phyloP scores from a whole-genome alignment of 139 green algal genomes.

The Micromonas pusilla region DNA sequence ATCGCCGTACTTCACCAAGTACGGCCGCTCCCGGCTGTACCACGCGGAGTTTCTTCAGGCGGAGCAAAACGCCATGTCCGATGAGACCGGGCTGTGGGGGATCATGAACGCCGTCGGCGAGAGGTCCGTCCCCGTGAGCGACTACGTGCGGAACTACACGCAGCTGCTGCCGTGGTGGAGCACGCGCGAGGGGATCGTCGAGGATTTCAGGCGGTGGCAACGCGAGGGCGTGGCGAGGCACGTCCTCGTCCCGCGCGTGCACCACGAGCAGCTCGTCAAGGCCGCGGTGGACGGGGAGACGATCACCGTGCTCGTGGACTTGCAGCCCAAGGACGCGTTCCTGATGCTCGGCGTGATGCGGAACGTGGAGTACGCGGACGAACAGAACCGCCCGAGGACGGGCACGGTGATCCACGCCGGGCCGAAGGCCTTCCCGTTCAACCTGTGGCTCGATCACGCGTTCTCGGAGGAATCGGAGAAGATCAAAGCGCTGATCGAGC shows the following conservation, averaged over 20 bases:
- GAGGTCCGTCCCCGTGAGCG: neutral
- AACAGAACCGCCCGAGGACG: neutral
- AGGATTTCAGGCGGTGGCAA: neutral
- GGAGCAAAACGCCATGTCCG: neutral
- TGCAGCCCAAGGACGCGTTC: neutral
- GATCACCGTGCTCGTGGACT: slow-evolving; percentile 2
- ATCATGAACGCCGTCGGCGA: neutral
- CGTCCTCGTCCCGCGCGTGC: neutral
- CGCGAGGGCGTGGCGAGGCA: neutral
- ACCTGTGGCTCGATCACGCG: slow-evolving; percentile 1
- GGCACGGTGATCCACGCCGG: neutral
- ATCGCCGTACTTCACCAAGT: neutral
- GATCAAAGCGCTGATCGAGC: neutral
- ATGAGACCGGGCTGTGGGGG: neutral
- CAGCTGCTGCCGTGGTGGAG: neutral
- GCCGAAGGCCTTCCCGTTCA: neutral
- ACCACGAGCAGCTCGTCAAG: neutral
- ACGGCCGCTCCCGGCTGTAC: neutral
- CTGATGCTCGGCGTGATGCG: neutral
- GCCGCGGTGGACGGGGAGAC: neutral
- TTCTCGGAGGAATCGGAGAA: neutral
- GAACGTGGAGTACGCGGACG: neutral
- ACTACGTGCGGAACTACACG: neutral
- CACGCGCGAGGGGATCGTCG: neutral
- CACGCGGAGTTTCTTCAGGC: neutral